phyloP scores from a whole-genome alignment of 2,329 filamentous ascomycete genomes.

The Aspergillus luchuensis region DNA sequence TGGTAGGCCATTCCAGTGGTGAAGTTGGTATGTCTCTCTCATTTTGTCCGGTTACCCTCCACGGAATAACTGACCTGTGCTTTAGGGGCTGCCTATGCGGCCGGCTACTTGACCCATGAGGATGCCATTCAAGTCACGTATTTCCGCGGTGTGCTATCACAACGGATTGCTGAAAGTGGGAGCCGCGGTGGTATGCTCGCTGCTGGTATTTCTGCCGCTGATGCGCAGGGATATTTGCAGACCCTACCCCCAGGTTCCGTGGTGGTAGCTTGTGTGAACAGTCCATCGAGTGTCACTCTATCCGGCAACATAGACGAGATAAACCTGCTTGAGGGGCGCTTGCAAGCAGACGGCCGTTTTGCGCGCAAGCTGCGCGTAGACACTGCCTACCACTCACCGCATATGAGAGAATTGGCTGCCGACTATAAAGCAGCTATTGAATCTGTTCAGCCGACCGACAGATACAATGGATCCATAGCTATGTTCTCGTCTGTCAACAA shows the following conservation, averaged over 20 bases:
- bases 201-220: not conserved
- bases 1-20: conserved; percentile 36
- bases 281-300: conserved; percentile 37
- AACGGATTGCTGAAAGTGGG: conserved; percentile 14
- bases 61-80: no score
- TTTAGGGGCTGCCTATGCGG: conserved; percentile 31
- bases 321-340: conserved; percentile 46
- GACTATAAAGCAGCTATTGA: conserved; percentile 15
- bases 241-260: not conserved
- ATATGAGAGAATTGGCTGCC: not conserved
- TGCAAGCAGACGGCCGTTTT: conserved; percentile 36
- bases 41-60: no score
- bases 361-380: not conserved
- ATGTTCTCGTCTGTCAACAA: conserved; percentile 32
- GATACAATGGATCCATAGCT: conserved; percentile 13
- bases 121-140: conserved; percentile 28
- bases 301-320: conserved; percentile 54
- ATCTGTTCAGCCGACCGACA: conserved; percentile 11
- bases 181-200: conserved; percentile 26
- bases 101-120: conserved; percentile 21
- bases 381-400: not conserved
- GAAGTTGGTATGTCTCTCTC: conserved; percentile 26
- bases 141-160: conserved; percentile 25
- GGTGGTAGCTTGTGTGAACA: not conserved
- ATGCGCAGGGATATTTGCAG: not conserved